Evolutionary conservation across 1,284 basidiomycete species (phyloP).

Genomic region (Amylostereum areolatum): DNA sequence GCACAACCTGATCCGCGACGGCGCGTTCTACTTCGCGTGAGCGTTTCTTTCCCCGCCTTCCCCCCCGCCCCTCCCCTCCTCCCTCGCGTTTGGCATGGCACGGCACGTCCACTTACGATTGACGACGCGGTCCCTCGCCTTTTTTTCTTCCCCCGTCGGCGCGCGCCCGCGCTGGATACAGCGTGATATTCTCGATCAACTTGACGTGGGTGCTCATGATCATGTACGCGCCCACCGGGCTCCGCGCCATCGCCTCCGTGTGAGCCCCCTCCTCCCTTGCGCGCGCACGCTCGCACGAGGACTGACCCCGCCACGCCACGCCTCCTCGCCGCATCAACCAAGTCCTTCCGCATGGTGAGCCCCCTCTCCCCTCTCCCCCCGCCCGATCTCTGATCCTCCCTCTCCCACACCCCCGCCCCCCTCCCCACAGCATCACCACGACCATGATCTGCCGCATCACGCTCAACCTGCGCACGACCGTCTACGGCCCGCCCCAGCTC

Average conservation of each 20-base stretch:
- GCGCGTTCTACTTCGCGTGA: constrained; percentile 12
- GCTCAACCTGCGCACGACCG: constrained; percentile 12
- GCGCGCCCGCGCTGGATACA: too few relatives aligned
- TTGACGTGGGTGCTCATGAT: constrained; percentile 15
- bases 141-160: too few relatives aligned
- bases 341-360: constrained; percentile 13
- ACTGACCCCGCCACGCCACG: not conserved
- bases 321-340: not conserved
- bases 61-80: not conserved
- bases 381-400: too few relatives aligned
- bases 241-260: constrained; percentile 12
- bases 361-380: not conserved
- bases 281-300: too few relatives aligned
- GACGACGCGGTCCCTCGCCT: not conserved
- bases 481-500: constrained; percentile 8
- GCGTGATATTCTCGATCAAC: constrained; percentile 12
- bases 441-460: constrained; percentile 14
- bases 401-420: not conserved
- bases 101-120: not conserved
- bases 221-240: constrained; percentile 13
- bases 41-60: not conserved
- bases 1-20: constrained; percentile 10
- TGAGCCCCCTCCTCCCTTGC: constrained; percentile 1
- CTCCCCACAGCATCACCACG: constrained; percentile 7
- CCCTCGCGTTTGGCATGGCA: not conserved